Evolutionary conservation across 441 rosid genomes (phyloP).

Genomic region (Geranium incanum): DNA sequence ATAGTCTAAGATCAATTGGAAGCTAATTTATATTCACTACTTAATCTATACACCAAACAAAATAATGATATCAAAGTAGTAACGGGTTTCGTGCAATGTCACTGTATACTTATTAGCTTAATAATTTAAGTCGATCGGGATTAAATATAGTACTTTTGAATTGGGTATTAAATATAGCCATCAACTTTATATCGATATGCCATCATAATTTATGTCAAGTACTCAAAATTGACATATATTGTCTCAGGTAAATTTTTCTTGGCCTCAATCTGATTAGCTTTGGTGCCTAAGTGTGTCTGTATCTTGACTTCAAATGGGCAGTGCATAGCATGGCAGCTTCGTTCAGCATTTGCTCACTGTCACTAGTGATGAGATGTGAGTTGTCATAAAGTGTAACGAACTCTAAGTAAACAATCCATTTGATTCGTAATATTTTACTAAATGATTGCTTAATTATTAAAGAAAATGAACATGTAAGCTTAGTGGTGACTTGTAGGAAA

Average conservation of each 20-base stretch:
- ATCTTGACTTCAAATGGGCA: too few species aligned
- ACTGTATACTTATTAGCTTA: too few species aligned
- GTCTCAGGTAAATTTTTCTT: not conserved
- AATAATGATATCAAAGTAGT: too few species aligned
- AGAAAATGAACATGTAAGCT: not conserved
- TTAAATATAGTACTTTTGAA: too few species aligned
- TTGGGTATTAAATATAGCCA: too few species aligned
- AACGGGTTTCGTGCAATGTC: too few species aligned
- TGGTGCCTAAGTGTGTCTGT: not conserved
- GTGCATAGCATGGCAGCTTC: not conserved
- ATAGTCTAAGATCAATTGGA: too few species aligned
- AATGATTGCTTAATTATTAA: not conserved
- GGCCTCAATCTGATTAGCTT: not conserved
- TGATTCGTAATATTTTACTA: not conserved
- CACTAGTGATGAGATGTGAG: not conserved
- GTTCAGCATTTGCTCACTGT: not conserved
- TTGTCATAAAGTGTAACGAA: slow-evolving; percentile 6
- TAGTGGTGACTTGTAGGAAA: not conserved
- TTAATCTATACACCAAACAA: too few species aligned
- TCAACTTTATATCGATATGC: too few species aligned
- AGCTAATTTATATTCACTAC: too few species aligned
- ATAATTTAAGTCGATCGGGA: too few species aligned
- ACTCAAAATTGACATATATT: not conserved
- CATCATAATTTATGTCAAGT: too few species aligned
- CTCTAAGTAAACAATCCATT: not conserved